Conservation (phyloP, 1,284 basidiomycete genomes). For the Ganoderma multipileum region DNA sequence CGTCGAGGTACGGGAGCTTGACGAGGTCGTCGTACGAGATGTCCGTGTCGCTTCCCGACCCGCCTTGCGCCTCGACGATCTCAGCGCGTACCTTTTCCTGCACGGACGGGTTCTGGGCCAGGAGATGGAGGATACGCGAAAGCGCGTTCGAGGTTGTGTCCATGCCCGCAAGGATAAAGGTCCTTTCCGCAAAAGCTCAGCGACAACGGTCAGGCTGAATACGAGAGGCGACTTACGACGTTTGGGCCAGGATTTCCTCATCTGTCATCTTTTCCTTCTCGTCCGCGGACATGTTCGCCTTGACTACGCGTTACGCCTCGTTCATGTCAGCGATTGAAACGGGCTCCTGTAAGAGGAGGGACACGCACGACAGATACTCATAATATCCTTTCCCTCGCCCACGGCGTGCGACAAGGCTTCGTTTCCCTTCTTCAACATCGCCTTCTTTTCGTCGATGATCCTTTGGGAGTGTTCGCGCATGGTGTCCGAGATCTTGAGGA, state of each 20-base stretch:
- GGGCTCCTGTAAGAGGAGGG: background rate
- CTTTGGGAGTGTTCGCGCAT: slow-evolving; percentile 42
- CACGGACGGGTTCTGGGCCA: slow-evolving; percentile 15
- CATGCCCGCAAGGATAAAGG: slow-evolving; percentile 38
- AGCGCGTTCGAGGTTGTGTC: slow-evolving; percentile 40
- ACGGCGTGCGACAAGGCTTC: slow-evolving; percentile 32
- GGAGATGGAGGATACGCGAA: slow-evolving; percentile 36
- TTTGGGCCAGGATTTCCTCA: slow-evolving; percentile 36
- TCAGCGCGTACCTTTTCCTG: slow-evolving; percentile 34
- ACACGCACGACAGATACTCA: slow-evolving; percentile 48
- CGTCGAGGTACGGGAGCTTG: slow-evolving; percentile 42
- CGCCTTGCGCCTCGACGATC: slow-evolving; percentile 28
- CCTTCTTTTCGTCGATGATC: slow-evolving; percentile 49
- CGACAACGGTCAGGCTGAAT: background rate
- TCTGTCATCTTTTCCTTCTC: slow-evolving; percentile 23
- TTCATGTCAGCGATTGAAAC: background rate
- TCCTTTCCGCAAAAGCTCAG: slow-evolving; percentile 15
- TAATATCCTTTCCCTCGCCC: slow-evolving; percentile 51
- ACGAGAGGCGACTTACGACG: slow-evolving; percentile 25
- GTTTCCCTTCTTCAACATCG: slow-evolving; percentile 34
- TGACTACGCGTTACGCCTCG: slow-evolving; percentile 23
- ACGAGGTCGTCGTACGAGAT: slow-evolving; percentile 39
- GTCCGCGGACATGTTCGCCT: slow-evolving; percentile 34
- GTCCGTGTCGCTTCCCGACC: slow-evolving; percentile 12
- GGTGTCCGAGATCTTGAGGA: slow-evolving; percentile 41